Conservation (phyloP, 2,329 filamentous ascomycete genomes). For the Pseudogymnoascus pannorum region DNA sequence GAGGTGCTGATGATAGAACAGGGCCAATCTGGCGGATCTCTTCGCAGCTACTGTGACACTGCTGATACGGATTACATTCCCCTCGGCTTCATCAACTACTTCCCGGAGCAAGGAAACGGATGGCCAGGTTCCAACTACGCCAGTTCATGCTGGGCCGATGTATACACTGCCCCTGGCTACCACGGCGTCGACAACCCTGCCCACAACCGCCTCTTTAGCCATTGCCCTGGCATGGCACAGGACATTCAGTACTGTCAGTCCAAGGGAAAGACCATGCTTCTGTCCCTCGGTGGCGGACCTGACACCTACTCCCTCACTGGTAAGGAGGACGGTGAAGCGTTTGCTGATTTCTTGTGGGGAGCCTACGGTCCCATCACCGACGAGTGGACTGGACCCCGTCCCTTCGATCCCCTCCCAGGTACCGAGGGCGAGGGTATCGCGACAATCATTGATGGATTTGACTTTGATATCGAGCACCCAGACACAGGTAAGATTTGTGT, state of each 20-base stretch:
- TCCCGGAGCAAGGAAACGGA: conserved; percentile 37
- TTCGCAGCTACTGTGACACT: conserved; percentile 34
- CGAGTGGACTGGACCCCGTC: conserved; percentile 26
- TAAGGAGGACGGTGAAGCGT: conserved; percentile 28
- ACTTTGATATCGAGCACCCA: conserved; percentile 28
- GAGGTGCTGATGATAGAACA: conserved; percentile 26
- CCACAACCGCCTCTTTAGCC: conserved; percentile 28
- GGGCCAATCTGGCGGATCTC: conserved; percentile 32
- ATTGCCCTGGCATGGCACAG: conserved; percentile 31
- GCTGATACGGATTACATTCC: conserved; percentile 37
- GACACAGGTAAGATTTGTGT: conserved; percentile 12
- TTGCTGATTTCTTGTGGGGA: conserved; percentile 34
- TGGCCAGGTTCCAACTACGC: conserved; percentile 36
- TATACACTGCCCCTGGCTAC: conserved; percentile 30
- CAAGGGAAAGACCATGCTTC: conserved; percentile 34
- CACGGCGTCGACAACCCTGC: conserved; percentile 26
- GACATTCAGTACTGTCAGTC: conserved; percentile 35
- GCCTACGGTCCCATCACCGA: conserved; percentile 35
- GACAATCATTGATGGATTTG: conserved; percentile 26
- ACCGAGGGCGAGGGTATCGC: conserved; percentile 19
- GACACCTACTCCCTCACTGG: conserved; percentile 32
- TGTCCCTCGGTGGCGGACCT: conserved; percentile 33
- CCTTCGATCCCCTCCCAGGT: conserved; percentile 20
- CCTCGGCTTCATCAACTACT: conserved; percentile 36
- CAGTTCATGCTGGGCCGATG: conserved; percentile 32